phyloP scores from a whole-genome alignment of 352 stramenopile species.

The Phytopythium oedochilum region DNA sequence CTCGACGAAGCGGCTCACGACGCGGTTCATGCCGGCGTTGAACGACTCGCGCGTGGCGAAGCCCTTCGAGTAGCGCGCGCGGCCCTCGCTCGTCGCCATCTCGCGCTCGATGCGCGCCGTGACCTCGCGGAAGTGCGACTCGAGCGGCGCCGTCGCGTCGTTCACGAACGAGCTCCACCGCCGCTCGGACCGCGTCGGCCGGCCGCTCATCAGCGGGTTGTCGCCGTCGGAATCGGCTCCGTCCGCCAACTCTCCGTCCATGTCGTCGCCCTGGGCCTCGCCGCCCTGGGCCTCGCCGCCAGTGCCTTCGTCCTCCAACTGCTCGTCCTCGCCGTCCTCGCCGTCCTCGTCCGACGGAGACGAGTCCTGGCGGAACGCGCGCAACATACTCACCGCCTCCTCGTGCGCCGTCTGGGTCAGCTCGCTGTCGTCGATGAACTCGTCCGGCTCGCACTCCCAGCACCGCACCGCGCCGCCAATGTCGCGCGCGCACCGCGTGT shows the following conservation, averaged over 20 bases:
- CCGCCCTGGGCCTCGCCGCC: no score
- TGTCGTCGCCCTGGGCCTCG: no score
- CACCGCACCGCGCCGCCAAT: conserved; percentile 66
- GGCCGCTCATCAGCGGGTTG: conserved; percentile 11
- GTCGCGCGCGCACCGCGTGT: conserved; percentile 63
- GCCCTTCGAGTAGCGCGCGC: conserved; percentile 39
- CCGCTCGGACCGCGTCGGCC: conserved; percentile 23
- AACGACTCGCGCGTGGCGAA: conserved; percentile 59
- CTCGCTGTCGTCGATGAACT: conserved; percentile 75
- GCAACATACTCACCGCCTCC: conserved; percentile 37
- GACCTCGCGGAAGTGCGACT: conserved; percentile 34
- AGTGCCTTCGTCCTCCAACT: background rate
- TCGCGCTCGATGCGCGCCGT: conserved; percentile 51
- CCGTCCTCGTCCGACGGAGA: conserved; percentile 10
- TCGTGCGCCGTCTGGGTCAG: conserved; percentile 49
- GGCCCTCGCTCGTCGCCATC: conserved; percentile 35
- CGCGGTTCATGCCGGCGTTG: conserved; percentile 23
- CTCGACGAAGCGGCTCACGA: conserved; percentile 27
- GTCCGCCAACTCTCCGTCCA: conserved; percentile 9
- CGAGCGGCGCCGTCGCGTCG: conserved; percentile 39
- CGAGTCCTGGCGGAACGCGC: conserved; percentile 25
- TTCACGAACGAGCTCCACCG: conserved; percentile 68
- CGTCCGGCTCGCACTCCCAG: conserved; percentile 72
- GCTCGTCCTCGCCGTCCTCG: conserved; percentile 1
- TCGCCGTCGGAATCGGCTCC: conserved; percentile 8